Conservation (phyloP, 371 early-diverging fungal genomes). For the Mortierella polycephala region DNA sequence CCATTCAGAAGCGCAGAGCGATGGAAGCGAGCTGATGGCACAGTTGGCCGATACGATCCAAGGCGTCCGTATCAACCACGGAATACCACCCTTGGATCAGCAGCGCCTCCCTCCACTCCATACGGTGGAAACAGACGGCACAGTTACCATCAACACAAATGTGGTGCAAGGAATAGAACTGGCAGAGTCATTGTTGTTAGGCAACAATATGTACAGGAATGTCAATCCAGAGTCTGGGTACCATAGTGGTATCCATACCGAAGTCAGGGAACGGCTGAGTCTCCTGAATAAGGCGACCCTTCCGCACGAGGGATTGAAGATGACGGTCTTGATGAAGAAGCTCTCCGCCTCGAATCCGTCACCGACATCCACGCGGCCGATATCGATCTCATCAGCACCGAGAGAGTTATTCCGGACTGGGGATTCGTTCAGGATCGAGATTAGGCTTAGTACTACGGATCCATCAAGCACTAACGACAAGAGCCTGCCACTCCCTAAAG, state of each 20-base stretch:
- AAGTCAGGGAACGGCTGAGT: conserved; percentile 27
- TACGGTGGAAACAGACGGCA: conserved; percentile 5
- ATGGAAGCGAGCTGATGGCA: neutral
- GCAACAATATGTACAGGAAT: conserved; percentile 8
- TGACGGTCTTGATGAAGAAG: conserved; percentile 30
- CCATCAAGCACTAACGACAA: neutral
- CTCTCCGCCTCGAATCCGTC: neutral
- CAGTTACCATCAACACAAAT: conserved; percentile 17
- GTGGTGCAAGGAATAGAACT: conserved; percentile 11
- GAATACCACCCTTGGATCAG: conserved; percentile 30
- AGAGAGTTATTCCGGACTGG: conserved; percentile 40
- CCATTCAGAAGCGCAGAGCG: neutral
- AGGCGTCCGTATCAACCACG: conserved; percentile 11
- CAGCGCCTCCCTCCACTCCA: conserved; percentile 33
- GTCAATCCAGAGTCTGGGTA: conserved; percentile 45
- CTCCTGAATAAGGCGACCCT: conserved; percentile 13
- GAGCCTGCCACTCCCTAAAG: conserved; percentile 16
- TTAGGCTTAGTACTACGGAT: conserved; percentile 1
- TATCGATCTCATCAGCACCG: conserved; percentile 7
- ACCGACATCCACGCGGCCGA: neutral
- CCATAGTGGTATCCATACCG: conserved; percentile 25
- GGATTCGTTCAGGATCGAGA: conserved; percentile 33
- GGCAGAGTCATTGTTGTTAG: neutral
- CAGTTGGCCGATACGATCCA: conserved; percentile 21
- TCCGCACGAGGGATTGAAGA: conserved; percentile 19